These are phyloP conservation scores for Chalciporus piperatus DNA, from an alignment of 768 basidiomycete species.

Conservation along the genomic window DNA sequence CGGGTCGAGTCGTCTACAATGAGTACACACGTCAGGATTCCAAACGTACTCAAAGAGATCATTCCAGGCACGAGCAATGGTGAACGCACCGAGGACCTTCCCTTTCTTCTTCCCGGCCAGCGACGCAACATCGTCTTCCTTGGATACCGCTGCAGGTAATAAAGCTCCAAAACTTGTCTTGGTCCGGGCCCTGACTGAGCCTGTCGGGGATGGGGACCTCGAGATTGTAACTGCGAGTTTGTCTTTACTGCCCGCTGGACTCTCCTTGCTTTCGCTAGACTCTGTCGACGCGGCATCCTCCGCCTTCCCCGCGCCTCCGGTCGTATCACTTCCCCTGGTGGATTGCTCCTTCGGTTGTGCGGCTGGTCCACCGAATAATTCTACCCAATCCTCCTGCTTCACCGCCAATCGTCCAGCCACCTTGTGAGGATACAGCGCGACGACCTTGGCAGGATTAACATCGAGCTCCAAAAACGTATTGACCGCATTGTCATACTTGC, in stretches of 20 bases:
- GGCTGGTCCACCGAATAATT: slow-evolving; percentile 76
- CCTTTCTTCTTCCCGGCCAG: slow-evolving; percentile 37
- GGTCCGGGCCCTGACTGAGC: slow-evolving; percentile 48
- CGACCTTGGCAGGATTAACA: slow-evolving; percentile 89
- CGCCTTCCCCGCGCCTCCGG: not conserved
- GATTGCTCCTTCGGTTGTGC: slow-evolving; percentile 12
- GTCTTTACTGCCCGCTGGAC: slow-evolving; percentile 20
- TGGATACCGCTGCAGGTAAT: slow-evolving; percentile 30
- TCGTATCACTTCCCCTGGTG: not conserved
- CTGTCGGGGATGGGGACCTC: slow-evolving; percentile 35
- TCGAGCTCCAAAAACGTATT: slow-evolving; percentile 86
- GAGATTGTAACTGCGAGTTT: slow-evolving; percentile 17
- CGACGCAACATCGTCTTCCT: slow-evolving; percentile 67
- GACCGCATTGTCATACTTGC: slow-evolving; percentile 74
- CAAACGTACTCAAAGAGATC: not conserved
- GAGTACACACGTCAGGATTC: not conserved
- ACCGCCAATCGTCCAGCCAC: slow-evolving; percentile 78
- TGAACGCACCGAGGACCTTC: slow-evolving; percentile 34
- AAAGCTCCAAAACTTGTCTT: slow-evolving; percentile 57
- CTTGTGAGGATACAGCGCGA: slow-evolving; percentile 81
- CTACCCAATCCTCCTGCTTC: slow-evolving; percentile 70
- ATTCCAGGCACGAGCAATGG: slow-evolving; percentile 9
- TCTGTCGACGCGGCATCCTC: slow-evolving; percentile 29
- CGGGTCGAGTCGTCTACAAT: slow-evolving; percentile 55
- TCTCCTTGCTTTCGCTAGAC: slow-evolving; percentile 23